phyloP scores from a whole-genome alignment of 768 basidiomycete genomes.

The Leucocoprinus birnbaumii region DNA sequence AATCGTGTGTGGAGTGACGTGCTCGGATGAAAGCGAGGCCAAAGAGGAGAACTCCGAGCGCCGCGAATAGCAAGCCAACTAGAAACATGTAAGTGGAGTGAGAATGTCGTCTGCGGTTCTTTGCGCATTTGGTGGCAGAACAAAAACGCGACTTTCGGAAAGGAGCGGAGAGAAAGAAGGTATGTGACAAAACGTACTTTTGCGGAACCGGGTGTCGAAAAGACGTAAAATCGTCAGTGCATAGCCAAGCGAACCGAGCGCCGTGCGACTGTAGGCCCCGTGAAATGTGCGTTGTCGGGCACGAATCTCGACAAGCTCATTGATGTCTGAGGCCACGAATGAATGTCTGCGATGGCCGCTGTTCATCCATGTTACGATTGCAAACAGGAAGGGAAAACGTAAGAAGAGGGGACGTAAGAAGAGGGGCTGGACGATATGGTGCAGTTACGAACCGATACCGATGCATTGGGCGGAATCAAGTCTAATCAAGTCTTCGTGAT shows the following conservation, averaged over 20 bases:
- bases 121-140: not conserved
- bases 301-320: constrained; percentile 69
- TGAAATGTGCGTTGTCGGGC: constrained; percentile 83
- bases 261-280: constrained; percentile 77
- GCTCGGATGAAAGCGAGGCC: constrained; percentile 56
- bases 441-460: too few relatives aligned
- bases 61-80: constrained; percentile 63
- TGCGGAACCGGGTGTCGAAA: constrained; percentile 74
- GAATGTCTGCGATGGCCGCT: constrained; percentile 41
- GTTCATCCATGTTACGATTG: not conserved
- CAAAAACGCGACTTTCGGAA: not conserved
- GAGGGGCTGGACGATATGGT: not conserved
- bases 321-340: constrained; percentile 49
- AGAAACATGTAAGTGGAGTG: not conserved
- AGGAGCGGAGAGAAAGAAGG: not conserved
- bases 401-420: too few relatives aligned
- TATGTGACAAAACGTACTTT: constrained; percentile 45
- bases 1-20: constrained; percentile 69
- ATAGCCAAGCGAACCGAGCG: constrained; percentile 71
- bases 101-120: not conserved
- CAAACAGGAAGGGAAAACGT: too few relatives aligned
- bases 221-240: constrained; percentile 72
- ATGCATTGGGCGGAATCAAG: too few relatives aligned
- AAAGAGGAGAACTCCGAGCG: constrained; percentile 60
- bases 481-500: too few relatives aligned